These are phyloP conservation scores for Phytomonas serpens DNA, from an alignment of 208 protist genomes.

Conservation along the genomic window DNA sequence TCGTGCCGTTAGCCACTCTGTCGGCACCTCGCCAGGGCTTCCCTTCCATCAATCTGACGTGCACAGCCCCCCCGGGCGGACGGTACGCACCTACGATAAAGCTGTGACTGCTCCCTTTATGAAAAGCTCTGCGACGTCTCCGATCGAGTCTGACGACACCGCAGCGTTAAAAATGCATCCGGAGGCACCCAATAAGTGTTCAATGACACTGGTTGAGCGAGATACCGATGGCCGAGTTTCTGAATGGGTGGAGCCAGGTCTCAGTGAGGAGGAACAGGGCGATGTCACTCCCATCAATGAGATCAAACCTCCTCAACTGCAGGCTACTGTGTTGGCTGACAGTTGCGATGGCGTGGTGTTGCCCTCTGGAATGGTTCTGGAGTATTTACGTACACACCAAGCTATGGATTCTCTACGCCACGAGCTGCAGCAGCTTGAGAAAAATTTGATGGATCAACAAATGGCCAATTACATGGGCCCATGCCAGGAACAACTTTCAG, in stretches of 20 bases:
- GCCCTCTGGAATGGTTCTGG: constrained; percentile 73
- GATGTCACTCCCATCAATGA: constrained; percentile 67
- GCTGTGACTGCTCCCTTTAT: neutral
- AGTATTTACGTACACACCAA: constrained; percentile 80
- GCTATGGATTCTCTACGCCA: constrained; percentile 61
- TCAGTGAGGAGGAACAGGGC: constrained; percentile 16
- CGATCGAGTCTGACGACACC: constrained; percentile 21
- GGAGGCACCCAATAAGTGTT: neutral
- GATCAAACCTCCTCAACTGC: constrained; percentile 34
- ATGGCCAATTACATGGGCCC: constrained; percentile 25
- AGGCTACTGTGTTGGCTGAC: constrained; percentile 21
- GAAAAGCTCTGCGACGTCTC: constrained; percentile 39
- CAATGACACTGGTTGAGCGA: neutral
- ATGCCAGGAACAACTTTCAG: neutral
- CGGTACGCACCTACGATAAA: neutral
- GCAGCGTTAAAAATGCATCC: neutral
- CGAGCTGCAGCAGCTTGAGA: constrained; percentile 64
- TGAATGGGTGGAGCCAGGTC: constrained; percentile 1
- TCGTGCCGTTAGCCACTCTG: neutral
- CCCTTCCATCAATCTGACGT: neutral
- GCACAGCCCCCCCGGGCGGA: neutral
- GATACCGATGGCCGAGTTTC: neutral
- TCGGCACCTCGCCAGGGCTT: neutral
- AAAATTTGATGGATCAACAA: constrained; percentile 29
- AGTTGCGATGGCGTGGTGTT: constrained; percentile 22